Evolutionary conservation across 257 asterid species (phyloP), one percentile per base, ranked within the genome.

Genomic region (Plantago elongata): DNA sequence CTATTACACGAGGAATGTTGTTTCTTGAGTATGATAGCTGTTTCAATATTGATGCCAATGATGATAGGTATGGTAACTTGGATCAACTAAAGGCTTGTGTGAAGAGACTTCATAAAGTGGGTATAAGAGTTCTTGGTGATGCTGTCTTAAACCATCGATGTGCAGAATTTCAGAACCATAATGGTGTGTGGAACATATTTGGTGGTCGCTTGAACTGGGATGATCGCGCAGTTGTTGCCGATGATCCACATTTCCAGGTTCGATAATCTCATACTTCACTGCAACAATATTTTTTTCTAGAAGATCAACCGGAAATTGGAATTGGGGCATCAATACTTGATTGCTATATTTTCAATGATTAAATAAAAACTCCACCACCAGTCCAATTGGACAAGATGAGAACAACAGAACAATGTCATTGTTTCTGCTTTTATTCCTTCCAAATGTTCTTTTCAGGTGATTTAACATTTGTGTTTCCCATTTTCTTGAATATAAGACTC

Each of bases 221-320:
- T 69, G 99, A 89, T 51, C 83, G 83, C 69, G 99, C 99, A 47
- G 79, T 92, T 66, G 99, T 93, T 74, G 85, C 87, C 63, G 99
- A 93, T 73, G 97, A 93, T 83, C 99, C 97, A 43, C 97, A 93
- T 81, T 93, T 93, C 79, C 99, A 93, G 99, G 99, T 89, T 69
- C 47, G 48, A 50, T 44, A 50, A 54, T 57, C 46, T 71, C 61
- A 4, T 38, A 68, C 62, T 47, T 60, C 49, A 43, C 37, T 55
- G 65, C 30, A 49, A 6, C 64, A 44, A 64, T 45, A 51, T 11
- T 15, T 13, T 47, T 30, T 52, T 38, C 10, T 50, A 0, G 6
- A 42, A 54, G 8, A 57, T 59, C 43, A 42, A 14, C 47, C 14
- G 49, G 45, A 51, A 18, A 57, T 62, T 37, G 60, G 17, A 57